A percentile compares a stretch with the other conserved stretches of the same genome.
phyloP scores from a whole-genome alignment of 805 yeast species.

The Ogataea glucozyma region DNA sequence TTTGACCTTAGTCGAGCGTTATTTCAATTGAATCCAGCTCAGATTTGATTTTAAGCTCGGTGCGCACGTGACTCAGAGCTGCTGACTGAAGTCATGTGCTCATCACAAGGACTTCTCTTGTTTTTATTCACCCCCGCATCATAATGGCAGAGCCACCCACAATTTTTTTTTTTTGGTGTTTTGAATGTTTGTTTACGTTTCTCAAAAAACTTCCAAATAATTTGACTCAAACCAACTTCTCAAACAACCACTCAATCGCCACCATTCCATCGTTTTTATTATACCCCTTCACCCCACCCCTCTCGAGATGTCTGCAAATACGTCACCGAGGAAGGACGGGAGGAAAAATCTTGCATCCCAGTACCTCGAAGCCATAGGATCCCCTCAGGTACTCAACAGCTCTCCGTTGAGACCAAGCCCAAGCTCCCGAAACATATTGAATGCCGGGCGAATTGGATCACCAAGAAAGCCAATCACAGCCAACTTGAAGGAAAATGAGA shows the following conservation, averaged over 20 bases:
- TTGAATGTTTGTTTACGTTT: constrained; percentile 9
- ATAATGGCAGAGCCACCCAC: constrained; percentile 1
- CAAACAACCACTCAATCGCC: background rate
- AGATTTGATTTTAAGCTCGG: too few relatives aligned
- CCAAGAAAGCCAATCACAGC: constrained; percentile 13
- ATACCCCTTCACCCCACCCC: background rate
- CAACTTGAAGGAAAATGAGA: constrained; percentile 29
- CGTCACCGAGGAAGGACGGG: constrained; percentile 23
- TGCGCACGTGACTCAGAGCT: too few relatives aligned
- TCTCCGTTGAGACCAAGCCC: constrained; percentile 26
- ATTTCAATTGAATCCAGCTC: too few relatives aligned
- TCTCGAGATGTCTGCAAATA: constrained; percentile 16
- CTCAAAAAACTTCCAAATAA: background rate
- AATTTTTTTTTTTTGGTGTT: constrained; percentile 1
- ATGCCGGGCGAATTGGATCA: constrained; percentile 10
- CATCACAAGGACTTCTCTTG: too few relatives aligned
- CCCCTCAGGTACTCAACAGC: constrained; percentile 17
- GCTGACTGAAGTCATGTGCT: too few relatives aligned
- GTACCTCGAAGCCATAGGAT: constrained; percentile 33
- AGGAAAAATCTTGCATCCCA: constrained; percentile 32
- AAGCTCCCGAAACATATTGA: constrained; percentile 10
- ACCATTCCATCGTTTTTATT: background rate
- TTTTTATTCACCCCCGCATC: too few relatives aligned
- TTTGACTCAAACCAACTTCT: background rate
- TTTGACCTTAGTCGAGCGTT: too few relatives aligned